These are phyloP conservation scores for Plasmodium sp. DNA, from an alignment of 169 alveolate genomes.

Conservation along the genomic window DNA sequence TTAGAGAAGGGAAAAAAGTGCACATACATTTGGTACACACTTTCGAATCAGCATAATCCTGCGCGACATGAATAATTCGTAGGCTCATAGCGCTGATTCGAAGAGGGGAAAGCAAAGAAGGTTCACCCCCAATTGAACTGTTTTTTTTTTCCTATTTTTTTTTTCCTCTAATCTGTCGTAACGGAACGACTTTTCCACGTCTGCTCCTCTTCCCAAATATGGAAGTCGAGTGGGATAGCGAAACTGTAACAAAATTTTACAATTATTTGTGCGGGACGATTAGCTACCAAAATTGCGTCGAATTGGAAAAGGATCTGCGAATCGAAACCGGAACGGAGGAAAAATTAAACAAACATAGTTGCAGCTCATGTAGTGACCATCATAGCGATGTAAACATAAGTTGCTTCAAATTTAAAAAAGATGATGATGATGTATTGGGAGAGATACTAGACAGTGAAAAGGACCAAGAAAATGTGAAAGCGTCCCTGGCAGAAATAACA, in stretches of 20 bases:
- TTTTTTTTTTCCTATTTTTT: conserved; percentile 11
- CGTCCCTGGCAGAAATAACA: conserved; percentile 12
- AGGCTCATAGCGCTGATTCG: background rate
- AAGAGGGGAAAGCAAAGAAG: background rate
- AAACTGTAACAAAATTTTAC: conserved; percentile 27
- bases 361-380: conserved; percentile 1
- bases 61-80: background rate
- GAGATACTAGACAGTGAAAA: conserved; percentile 74
- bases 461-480: conserved; percentile 43
- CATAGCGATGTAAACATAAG: conserved; percentile 27
- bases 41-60: background rate
- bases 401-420: conserved; percentile 59
- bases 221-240: conserved; percentile 69
- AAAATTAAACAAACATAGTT: background rate
- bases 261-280: conserved; percentile 53
- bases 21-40: background rate
- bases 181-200: background rate
- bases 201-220: background rate
- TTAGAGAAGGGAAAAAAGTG: background rate
- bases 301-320: conserved; percentile 58
- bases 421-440: conserved; percentile 73
- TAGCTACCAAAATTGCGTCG: conserved; percentile 34
- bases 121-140: background rate
- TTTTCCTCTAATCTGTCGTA: background rate
- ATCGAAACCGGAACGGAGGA: conserved; percentile 62